Conservation (phyloP, 2,329 filamentous ascomycete genomes). For the Aschersonia sp. region DNA sequence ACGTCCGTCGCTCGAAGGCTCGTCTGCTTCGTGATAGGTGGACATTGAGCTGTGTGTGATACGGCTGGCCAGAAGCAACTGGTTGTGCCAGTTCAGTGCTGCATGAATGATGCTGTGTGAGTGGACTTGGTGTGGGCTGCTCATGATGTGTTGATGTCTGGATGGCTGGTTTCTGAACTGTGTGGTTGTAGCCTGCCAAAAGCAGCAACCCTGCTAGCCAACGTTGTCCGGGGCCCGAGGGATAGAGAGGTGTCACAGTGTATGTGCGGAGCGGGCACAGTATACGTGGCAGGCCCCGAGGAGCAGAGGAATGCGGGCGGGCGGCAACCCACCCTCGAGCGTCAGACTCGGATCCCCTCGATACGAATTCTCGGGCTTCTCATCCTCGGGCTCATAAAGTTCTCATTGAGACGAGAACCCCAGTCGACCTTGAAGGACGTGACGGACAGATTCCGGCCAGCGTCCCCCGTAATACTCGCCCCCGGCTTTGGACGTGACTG, state of each 20-base stretch:
- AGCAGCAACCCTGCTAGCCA: not conserved
- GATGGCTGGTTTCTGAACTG: not conserved
- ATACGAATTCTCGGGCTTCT: too few relatives aligned
- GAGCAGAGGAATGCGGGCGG: too few relatives aligned
- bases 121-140: not conserved
- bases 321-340: not conserved
- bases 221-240: not conserved
- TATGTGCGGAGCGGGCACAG: not conserved
- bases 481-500: too few relatives aligned
- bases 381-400: too few relatives aligned
- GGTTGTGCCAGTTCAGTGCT: not conserved
- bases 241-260: not conserved
- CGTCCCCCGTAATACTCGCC: too few relatives aligned
- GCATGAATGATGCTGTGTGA: not conserved
- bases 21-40: too few relatives aligned
- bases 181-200: not conserved
- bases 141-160: not conserved
- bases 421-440: too few relatives aligned
- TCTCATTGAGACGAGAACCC: too few relatives aligned
- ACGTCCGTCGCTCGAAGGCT: too few relatives aligned
- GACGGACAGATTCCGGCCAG: too few relatives aligned
- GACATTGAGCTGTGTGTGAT: too few relatives aligned
- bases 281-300: not conserved
- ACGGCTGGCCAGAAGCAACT: too few relatives aligned
- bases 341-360: not conserved